Evolutionary conservation across 2,329 filamentous ascomycete species (phyloP), one percentile per base, ranked within the genome.

Genomic region (Didymosphaeria variabile): DNA sequence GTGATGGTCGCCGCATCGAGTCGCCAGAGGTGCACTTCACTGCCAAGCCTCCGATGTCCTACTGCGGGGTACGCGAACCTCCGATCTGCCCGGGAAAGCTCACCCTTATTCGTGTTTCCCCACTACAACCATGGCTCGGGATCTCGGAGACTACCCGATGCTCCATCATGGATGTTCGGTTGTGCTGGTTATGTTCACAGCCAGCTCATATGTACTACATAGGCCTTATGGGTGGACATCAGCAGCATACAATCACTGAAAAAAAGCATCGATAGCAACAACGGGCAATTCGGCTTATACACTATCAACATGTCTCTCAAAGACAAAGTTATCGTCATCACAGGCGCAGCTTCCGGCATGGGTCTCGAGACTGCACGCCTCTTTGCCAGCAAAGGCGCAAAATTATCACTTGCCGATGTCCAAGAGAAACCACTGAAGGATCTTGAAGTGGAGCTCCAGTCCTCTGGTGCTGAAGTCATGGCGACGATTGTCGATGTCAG

Each of bases 401-500:
- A 64, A 46, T 57, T 77, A 3, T 76, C 73, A 2, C 71, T 77
- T 21, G 73, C 70, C 45, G 74, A 77, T 29, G 44, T 75, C 8
- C 68, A 74, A 45, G 77, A 68, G 32, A 63, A 73, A 29, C 66
- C 66, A 2, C 56, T 74, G 4, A 58, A 67, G 34, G 67, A 66
- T 0, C 57, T 73, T 17, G 67, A 69, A 42, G 52, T 51, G 9
- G 69, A 74, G 31, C 62, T 76, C 1, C 42, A 45, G 42, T 23
- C 19, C 21, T 21, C 42, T 9, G 42, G 42, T 23, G 42, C 42
- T 0, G 59, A 70, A 1, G 76, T 79, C 58, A 63, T 77, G 47
- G 57, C 79, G 46, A 76, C 76, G n/a, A 77, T 74, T 34, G 81
- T 87, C 23, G 84, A 87, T 60, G 77, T 87, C 17, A 82, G 81